These are phyloP conservation scores for Lentinus tigrinus DNA, from an alignment of 768 basidiomycete species.

Conservation along the genomic window DNA sequence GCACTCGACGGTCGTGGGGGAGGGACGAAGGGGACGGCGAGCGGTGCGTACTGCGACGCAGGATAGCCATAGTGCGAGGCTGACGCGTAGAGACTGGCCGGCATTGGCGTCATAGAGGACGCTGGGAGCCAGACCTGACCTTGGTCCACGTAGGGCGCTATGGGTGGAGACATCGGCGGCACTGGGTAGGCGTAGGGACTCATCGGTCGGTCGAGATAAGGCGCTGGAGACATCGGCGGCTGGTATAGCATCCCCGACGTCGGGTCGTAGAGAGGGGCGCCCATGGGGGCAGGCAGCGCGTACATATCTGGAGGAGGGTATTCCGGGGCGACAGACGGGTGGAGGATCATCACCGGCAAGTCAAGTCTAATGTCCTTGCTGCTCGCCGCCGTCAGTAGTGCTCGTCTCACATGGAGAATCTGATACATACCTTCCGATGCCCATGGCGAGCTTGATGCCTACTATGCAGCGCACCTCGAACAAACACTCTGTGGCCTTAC, in stretches of 20 bases:
- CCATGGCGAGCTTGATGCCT: constrained; percentile 66
- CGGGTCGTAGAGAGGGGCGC: constrained; percentile 12
- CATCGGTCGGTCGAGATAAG: constrained; percentile 25
- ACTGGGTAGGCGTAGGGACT: constrained; percentile 37
- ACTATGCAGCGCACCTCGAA: constrained; percentile 71
- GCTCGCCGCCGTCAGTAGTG: neutral
- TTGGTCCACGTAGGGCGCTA: constrained; percentile 32
- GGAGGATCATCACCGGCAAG: constrained; percentile 63
- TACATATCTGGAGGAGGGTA: constrained; percentile 25
- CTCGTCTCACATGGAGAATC: neutral
- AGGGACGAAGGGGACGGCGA: constrained; percentile 20
- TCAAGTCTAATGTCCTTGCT: constrained; percentile 73
- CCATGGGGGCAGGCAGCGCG: constrained; percentile 20
- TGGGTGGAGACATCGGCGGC: constrained; percentile 37
- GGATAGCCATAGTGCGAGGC: constrained; percentile 6
- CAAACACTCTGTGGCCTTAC: constrained; percentile 44
- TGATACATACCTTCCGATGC: constrained; percentile 57
- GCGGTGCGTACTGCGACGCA: constrained; percentile 6
- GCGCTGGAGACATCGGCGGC: constrained; percentile 19
- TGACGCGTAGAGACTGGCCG: constrained; percentile 2
- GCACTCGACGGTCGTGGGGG: constrained; percentile 53
- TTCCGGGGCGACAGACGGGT: constrained; percentile 59
- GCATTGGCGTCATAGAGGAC: constrained; percentile 9
- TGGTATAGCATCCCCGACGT: constrained; percentile 14
- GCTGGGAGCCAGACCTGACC: constrained; percentile 51